These are phyloP conservation scores for Paracamarosporium sp. DNA, from an alignment of 2,329 filamentous ascomycete species.

Conservation along the genomic window DNA sequence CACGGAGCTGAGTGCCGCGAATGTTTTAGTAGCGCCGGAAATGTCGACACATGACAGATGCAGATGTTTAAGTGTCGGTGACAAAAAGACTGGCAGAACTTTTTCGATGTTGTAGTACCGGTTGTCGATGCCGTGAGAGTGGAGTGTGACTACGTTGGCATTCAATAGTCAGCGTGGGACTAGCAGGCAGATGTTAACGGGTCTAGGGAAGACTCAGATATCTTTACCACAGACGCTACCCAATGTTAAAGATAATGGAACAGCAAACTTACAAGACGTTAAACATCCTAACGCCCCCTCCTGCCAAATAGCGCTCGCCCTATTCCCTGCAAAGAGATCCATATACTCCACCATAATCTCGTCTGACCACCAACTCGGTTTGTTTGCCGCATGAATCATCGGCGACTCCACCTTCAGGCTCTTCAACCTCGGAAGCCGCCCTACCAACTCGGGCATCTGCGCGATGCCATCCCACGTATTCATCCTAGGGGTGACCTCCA, in stretches of 20 bases:
- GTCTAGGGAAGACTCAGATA: too few species aligned
- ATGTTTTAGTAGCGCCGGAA: background rate
- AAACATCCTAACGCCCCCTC: too few species aligned
- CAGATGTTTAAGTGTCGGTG: background rate
- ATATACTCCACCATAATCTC: background rate
- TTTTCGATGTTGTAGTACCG: background rate
- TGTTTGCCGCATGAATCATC: background rate
- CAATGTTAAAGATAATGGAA: background rate
- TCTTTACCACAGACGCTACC: too few species aligned
- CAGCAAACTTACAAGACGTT: too few species aligned
- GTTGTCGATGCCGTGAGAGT: background rate
- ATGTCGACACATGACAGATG: conserved; percentile 4
- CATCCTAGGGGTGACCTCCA: conserved; percentile 1
- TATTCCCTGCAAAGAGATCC: conserved; percentile 1
- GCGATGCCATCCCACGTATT: background rate
- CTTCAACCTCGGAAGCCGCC: background rate
- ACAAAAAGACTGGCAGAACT: background rate
- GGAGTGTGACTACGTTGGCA: conserved; percentile 2
- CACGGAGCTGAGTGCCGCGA: background rate
- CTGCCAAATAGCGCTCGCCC: too few species aligned
- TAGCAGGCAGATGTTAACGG: background rate
- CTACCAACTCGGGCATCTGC: conserved; percentile 5
- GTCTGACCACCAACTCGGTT: background rate
- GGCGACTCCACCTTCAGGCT: conserved; percentile 4
- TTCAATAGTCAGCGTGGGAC: background rate